Conservation (phyloP, 2,329 filamentous ascomycete species). For the Cercospora beticola region DNA sequence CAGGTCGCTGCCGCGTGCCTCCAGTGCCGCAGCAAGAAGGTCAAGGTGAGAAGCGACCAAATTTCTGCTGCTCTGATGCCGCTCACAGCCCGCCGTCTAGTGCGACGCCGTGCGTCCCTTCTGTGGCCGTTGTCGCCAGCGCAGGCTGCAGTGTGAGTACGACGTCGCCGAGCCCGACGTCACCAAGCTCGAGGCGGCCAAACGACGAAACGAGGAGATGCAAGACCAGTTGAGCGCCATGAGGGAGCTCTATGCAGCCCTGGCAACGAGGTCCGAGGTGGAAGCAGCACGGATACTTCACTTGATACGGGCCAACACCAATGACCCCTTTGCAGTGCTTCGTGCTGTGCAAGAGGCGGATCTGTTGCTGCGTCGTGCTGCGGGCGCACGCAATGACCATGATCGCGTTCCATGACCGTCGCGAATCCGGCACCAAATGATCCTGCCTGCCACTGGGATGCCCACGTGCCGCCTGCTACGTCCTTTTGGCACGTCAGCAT, state of each 20-base stretch:
- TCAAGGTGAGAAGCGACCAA: conserved; percentile 7
- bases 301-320: conserved; percentile 6
- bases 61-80: neutral
- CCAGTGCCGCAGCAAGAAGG: conserved; percentile 13
- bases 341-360: conserved; percentile 14
- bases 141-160: conserved; percentile 8
- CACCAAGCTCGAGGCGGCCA: conserved; percentile 12
- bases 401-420: neutral
- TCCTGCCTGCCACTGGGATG: neutral
- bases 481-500: neutral
- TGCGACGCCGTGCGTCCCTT: conserved; percentile 8
- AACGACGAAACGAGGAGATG: conserved; percentile 6
- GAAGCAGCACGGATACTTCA: conserved; percentile 10
- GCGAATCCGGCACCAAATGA: neutral
- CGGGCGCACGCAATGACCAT: conserved; percentile 1
- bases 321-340: conserved; percentile 12
- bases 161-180: conserved; percentile 9
- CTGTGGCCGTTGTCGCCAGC: conserved; percentile 11
- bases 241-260: conserved; percentile 9
- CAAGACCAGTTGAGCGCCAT: conserved; percentile 6
- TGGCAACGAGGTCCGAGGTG: conserved; percentile 1
- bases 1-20: conserved; percentile 14
- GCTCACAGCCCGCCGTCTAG: conserved; percentile 4
- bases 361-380: conserved; percentile 9
- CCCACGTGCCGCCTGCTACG: neutral